These are phyloP conservation scores for Phytophthora crassamura DNA, from an alignment of 352 stramenopile genomes.

Conservation along the genomic window DNA sequence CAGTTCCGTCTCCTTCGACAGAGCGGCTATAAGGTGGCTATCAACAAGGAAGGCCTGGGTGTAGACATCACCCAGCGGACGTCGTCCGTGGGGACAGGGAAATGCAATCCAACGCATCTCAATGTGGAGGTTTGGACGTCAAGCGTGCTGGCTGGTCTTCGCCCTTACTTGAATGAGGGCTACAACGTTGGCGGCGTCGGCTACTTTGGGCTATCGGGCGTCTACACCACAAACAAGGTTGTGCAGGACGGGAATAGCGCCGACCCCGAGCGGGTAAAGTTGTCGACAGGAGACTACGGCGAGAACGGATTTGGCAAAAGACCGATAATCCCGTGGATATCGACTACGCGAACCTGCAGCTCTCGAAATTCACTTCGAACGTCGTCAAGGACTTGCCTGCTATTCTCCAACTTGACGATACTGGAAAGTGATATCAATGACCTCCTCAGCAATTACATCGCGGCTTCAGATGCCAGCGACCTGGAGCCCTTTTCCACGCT, in stretches of 20 bases:
- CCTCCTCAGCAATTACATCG: constrained; percentile 40
- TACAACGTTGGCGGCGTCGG: constrained; percentile 41
- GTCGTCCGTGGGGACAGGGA: constrained; percentile 35
- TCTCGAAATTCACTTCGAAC: constrained; percentile 46
- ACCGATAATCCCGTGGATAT: constrained; percentile 56
- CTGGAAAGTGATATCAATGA: constrained; percentile 46
- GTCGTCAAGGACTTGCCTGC: constrained; percentile 27
- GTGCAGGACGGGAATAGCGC: constrained; percentile 17
- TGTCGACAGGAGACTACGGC: constrained; percentile 42
- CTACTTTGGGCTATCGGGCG: constrained; percentile 46
- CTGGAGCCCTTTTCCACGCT: constrained; percentile 42
- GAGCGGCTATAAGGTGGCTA: constrained; percentile 40
- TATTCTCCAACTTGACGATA: constrained; percentile 46
- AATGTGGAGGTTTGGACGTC: constrained; percentile 69
- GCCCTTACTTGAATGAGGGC: constrained; percentile 58
- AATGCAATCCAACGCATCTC: constrained; percentile 56
- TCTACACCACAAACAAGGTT: constrained; percentile 59
- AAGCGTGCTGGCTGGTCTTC: constrained; percentile 37
- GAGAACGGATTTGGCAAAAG: constrained; percentile 54
- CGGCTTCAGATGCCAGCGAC: constrained; percentile 4
- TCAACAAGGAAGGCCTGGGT: constrained; percentile 12
- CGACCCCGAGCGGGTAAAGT: constrained; percentile 35
- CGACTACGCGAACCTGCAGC: constrained; percentile 44
- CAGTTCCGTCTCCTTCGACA: background rate
- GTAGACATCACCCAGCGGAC: constrained; percentile 39